Base-by-base conservation (phyloP, 371 early-diverging fungal genomes). In the Syncephalastrum contaminatum region DNA sequence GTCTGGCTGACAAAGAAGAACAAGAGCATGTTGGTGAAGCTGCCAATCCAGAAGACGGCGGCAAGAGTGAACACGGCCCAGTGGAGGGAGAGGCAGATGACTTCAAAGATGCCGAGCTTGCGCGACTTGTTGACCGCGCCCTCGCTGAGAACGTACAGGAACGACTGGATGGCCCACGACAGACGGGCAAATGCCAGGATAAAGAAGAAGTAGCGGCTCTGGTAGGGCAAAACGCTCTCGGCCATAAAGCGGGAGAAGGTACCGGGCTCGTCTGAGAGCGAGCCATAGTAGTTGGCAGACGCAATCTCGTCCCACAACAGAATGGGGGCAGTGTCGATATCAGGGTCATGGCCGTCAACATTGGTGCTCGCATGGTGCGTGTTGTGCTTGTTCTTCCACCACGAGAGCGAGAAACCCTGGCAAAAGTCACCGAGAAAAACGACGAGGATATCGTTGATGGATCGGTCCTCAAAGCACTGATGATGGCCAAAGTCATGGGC, bases 361-460 rank as follows among this genome's bases (percentile, higher is more conserved):
- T 94, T 94, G 54, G 93, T 90, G 4, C 85, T 83, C 12, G 86
- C 86, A 66, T 94, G 94, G 63, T 94, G 94, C 8, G 92, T 91
- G 73, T 88, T 89, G 78, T 94, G 94, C 81, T 94, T 92, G 72
- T 92, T 83, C 71, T 91, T 91, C 94, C 94, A 94, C 88, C 87
- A 87, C 18, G 82, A 80, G 6, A 88, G 79, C 18, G 86, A 85
- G 61, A 89, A 88, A 1, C 91, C 93, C 63, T 90, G 91, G 69
- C 81, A 85, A 49, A 91, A 75, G 62, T 88, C 88, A 51, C 94
- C 94, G 43, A 89, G 64, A 58, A 92, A 81, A 59, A 85, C 83
- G 6, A 89, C 86, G 39, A 88, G 43, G 15, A 74, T 50, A 63
- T 89, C 83, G 54, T 90, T 91, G 59, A 69, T 69, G 39, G 60